phyloP scores from a whole-genome alignment of 2,329 filamentous ascomycete genomes.

The Pseudogymnoascus sp. region DNA sequence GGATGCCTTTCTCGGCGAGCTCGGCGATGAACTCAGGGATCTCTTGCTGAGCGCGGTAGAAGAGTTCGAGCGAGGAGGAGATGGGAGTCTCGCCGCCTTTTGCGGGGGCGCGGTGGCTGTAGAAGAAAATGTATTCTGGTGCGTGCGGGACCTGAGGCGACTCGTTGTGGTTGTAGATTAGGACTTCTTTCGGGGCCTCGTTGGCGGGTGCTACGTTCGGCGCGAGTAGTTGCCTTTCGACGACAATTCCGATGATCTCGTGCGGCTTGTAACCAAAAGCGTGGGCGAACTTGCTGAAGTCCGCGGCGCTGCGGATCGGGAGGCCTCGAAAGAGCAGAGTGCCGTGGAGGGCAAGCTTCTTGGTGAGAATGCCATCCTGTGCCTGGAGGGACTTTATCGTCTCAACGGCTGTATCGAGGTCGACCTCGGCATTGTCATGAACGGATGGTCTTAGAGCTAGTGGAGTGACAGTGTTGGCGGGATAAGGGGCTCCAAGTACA shows the following conservation, averaged over 20 bases:
- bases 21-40: constrained; percentile 40
- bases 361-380: constrained; percentile 31
- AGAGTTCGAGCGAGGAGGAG: constrained; percentile 42
- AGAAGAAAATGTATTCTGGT: constrained; percentile 46
- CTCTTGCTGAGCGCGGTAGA: constrained; percentile 37
- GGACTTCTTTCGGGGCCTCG: constrained; percentile 40
- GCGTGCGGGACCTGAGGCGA: constrained; percentile 44
- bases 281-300: constrained; percentile 43
- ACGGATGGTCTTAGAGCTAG: constrained; percentile 33
- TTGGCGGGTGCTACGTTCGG: constrained; percentile 42
- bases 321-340: constrained; percentile 40
- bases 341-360: constrained; percentile 38
- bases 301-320: constrained; percentile 37
- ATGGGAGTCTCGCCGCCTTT: constrained; percentile 38
- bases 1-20: constrained; percentile 38
- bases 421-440: constrained; percentile 17
- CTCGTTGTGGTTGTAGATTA: constrained; percentile 46
- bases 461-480: constrained; percentile 32
- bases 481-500: constrained; percentile 34
- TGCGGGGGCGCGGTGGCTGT: constrained; percentile 33
- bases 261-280: constrained; percentile 42
- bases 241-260: constrained; percentile 45
- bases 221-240: constrained; percentile 37
- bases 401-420: constrained; percentile 31
- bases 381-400: constrained; percentile 34